Conservation (phyloP, 1,139 yeast species). For the Candida dubliniensis region DNA sequence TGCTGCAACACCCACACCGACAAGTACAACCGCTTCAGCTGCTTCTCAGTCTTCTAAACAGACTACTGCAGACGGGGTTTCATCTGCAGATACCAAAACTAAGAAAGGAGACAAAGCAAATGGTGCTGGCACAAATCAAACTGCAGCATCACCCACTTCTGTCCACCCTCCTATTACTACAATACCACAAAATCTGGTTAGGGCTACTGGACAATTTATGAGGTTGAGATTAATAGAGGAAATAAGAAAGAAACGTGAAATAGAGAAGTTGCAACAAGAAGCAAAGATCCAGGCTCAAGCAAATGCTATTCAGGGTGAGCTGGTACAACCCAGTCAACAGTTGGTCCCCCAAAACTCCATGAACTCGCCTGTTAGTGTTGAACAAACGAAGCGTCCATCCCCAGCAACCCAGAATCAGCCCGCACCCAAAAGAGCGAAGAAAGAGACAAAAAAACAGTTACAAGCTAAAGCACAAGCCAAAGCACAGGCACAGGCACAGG, state of each 20-base stretch:
- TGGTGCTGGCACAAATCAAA: slow-evolving; percentile 15
- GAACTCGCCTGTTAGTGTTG: slow-evolving; percentile 6
- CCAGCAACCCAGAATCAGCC: slow-evolving; percentile 8
- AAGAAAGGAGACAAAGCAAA: slow-evolving; percentile 27
- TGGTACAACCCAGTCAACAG: slow-evolving; percentile 5
- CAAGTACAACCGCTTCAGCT: too few relatives aligned
- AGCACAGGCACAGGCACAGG: slow-evolving; percentile 17
- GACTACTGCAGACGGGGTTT: slow-evolving; percentile 21
- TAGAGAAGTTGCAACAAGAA: slow-evolving; percentile 45
- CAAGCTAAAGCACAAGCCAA: slow-evolving; percentile 31
- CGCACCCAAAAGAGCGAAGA: slow-evolving; percentile 8
- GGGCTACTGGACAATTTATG: slow-evolving; percentile 47
- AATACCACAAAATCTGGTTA: slow-evolving; percentile 18
- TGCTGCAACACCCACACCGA: slow-evolving; percentile 18
- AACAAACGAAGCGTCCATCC: slow-evolving; percentile 6
- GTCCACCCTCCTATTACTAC: slow-evolving; percentile 18
- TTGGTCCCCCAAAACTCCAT: slow-evolving; percentile 2
- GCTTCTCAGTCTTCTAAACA: slow-evolving; percentile 20
- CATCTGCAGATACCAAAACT: slow-evolving; percentile 22
- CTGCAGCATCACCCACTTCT: slow-evolving; percentile 18
- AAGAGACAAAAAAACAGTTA: slow-evolving; percentile 9
- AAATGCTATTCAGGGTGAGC: slow-evolving; percentile 15
- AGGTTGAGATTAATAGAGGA: slow-evolving; percentile 49
- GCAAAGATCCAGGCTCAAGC: slow-evolving; percentile 35
- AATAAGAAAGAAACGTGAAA: slow-evolving; percentile 45